A percentile compares a stretch with the other conserved stretches of the same genome.
Conservation (phyloP, 768 basidiomycete species). For the Phylloporus arenicola region DNA sequence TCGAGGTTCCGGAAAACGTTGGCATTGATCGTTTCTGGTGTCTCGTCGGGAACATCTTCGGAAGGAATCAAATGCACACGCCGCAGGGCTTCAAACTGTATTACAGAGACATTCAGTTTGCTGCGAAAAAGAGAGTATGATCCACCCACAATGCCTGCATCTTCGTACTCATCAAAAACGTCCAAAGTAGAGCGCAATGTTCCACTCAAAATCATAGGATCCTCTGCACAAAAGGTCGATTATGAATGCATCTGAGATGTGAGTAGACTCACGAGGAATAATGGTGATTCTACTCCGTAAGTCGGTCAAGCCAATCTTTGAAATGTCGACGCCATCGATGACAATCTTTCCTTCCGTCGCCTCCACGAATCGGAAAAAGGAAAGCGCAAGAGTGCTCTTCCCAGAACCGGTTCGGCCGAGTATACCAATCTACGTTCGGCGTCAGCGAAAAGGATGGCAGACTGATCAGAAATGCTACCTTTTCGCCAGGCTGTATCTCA, state of each 20-base stretch:
- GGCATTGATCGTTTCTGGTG: conserved; percentile 46
- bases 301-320: conserved; percentile 75
- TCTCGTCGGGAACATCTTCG: conserved; percentile 39
- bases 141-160: conserved; percentile 65
- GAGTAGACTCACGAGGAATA: conserved; percentile 53
- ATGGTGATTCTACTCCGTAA: conserved; percentile 73
- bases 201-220: conserved; percentile 83
- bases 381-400: conserved; percentile 77
- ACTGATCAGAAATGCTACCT: conserved; percentile 38
- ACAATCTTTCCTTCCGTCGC: conserved; percentile 68
- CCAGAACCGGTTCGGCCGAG: conserved; percentile 68
- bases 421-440: conserved; percentile 51
- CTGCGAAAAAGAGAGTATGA: not conserved
- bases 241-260: not conserved
- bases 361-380: conserved; percentile 90
- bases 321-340: conserved; percentile 76
- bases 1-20: conserved; percentile 78
- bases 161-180: conserved; percentile 82
- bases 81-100: conserved; percentile 75
- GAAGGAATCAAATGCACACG: conserved; percentile 75
- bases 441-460: not conserved
- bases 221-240: conserved; percentile 46
- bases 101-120: not conserved
- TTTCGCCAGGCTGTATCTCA: conserved; percentile 66
- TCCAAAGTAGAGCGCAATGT: conserved; percentile 77